These are phyloP conservation scores for Butyriboletus loyo DNA, from an alignment of 768 basidiomycete species.

Conservation along the genomic window DNA sequence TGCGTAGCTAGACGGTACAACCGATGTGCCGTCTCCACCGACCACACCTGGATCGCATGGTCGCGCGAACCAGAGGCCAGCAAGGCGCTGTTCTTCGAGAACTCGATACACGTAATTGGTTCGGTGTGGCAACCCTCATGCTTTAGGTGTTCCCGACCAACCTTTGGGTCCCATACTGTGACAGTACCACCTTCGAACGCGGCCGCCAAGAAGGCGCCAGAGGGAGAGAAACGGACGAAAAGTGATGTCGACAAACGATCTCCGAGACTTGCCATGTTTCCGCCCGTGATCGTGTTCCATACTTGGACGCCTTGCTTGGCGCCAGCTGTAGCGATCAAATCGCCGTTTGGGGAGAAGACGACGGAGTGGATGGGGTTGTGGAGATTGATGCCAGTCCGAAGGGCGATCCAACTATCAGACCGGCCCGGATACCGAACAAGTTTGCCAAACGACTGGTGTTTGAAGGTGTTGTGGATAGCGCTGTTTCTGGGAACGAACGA, in stretches of 20 bases:
- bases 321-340: slow-evolving; percentile 16
- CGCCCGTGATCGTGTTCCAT: slow-evolving; percentile 20
- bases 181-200: slow-evolving; percentile 18
- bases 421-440: background rate
- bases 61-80: slow-evolving; percentile 21
- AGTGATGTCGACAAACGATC: slow-evolving; percentile 5
- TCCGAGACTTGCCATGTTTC: slow-evolving; percentile 20
- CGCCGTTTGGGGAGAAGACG: slow-evolving; percentile 10
- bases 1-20: slow-evolving; percentile 15
- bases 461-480: slow-evolving; percentile 6
- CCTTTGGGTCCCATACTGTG: slow-evolving; percentile 18
- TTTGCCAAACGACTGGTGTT: slow-evolving; percentile 3
- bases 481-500: background rate
- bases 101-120: slow-evolving; percentile 19
- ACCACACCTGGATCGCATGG: slow-evolving; percentile 22
- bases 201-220: slow-evolving; percentile 18
- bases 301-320: slow-evolving; percentile 18
- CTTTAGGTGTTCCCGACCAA: slow-evolving; percentile 17
- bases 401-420: background rate
- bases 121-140: slow-evolving; percentile 10
- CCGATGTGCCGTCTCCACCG: slow-evolving; percentile 8
- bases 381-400: slow-evolving; percentile 2
- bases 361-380: slow-evolving; percentile 11
- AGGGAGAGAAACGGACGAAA: slow-evolving; percentile 19
- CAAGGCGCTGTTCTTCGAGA: slow-evolving; percentile 11